Base-by-base conservation (phyloP, 768 basidiomycete species). In the Rhodotorula kratochvilovae region DNA sequence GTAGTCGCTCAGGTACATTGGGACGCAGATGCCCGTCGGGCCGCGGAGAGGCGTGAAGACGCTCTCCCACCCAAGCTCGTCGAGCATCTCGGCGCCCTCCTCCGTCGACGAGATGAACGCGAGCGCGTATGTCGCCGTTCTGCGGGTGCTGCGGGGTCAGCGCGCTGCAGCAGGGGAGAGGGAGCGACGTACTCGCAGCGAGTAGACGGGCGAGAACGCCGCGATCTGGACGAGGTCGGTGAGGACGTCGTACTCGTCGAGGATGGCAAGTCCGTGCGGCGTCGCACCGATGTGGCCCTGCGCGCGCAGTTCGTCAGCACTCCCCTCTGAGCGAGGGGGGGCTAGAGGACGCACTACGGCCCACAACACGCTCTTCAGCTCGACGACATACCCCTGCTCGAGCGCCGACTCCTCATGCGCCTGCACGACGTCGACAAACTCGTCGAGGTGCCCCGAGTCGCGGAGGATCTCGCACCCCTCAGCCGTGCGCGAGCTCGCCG, bases 401-500 rank as follows among this genome's bases (percentile, higher is more conserved):
- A 88, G 86, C 59, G 85, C 86, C 29, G 88, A 89, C 29, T 71
- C 66, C 2, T 45, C 68, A 79, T 98, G 92, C 68, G 88, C 86
- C 33, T 91, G 85, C 63, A 98, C 90, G 76, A 95, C 90, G 68
- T 91, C 88, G 2, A 91, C 88, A 77, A 97, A 97, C 72, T 95
- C 91, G 11, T 85, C 79, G 77, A 98, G 93, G 78, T 98, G 92
- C 0, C 91, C 91, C 75, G 90, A 92, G 68, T 94, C 92, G 68
- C 88, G 87, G 51, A 99, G 82, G 17, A 93, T 87, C 78, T 90
- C 90, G 80, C 93, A 95, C 0, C 96, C 96, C 60, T 94, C 88
- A 66, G 90, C 90, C 6, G 96, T 98, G 80, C 96, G 97, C 57
- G 93, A 98, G 90, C 80, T 97, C 95, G 31, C 95, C 95, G 77